phyloP scores from a whole-genome alignment of 202 grass and related monocot species.

The Setaria italica region DNA sequence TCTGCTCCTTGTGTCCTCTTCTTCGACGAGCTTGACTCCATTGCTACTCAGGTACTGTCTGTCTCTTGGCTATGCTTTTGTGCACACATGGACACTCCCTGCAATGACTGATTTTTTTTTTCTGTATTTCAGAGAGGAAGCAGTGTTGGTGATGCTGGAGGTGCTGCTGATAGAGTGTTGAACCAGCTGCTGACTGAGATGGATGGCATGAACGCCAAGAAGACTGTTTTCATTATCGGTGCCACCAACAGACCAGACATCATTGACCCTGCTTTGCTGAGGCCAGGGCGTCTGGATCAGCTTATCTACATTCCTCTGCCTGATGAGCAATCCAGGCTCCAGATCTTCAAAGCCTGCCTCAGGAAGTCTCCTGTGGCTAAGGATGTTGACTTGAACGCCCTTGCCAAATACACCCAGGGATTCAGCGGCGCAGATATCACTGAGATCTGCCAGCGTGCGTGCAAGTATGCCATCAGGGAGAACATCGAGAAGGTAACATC shows the following conservation, averaged over 20 bases:
- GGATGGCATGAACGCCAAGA: slow-evolving; percentile 77
- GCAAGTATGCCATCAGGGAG: slow-evolving; percentile 78
- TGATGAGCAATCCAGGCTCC: slow-evolving; percentile 52
- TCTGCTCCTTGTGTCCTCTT: slow-evolving; percentile 83
- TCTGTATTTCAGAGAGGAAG: slow-evolving; percentile 56
- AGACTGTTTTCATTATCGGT: slow-evolving; percentile 74
- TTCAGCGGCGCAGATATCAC: slow-evolving; percentile 71
- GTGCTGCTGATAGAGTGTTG: slow-evolving; percentile 68
- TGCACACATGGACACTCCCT: background rate
- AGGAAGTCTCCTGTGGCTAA: slow-evolving; percentile 74
- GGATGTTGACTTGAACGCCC: slow-evolving; percentile 59
- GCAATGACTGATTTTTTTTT: background rate
- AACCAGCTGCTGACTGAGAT: slow-evolving; percentile 78
- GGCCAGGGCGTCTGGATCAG: slow-evolving; percentile 66
- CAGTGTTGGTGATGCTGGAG: slow-evolving; percentile 69
- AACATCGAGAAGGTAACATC: slow-evolving; percentile 61
- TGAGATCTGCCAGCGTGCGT: slow-evolving; percentile 67
- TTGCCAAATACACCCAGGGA: slow-evolving; percentile 62
- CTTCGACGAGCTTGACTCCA: slow-evolving; percentile 73
- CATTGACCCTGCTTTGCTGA: slow-evolving; percentile 70
- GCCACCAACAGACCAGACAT: slow-evolving; percentile 73
- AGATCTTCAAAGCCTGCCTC: slow-evolving; percentile 70
- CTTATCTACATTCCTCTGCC: slow-evolving; percentile 70
- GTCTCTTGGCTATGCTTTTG: background rate
- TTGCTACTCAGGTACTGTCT: slow-evolving; percentile 69